These are phyloP conservation scores for Dipodascus geniculatus DNA, from an alignment of 805 yeast genomes.

Conservation along the genomic window DNA sequence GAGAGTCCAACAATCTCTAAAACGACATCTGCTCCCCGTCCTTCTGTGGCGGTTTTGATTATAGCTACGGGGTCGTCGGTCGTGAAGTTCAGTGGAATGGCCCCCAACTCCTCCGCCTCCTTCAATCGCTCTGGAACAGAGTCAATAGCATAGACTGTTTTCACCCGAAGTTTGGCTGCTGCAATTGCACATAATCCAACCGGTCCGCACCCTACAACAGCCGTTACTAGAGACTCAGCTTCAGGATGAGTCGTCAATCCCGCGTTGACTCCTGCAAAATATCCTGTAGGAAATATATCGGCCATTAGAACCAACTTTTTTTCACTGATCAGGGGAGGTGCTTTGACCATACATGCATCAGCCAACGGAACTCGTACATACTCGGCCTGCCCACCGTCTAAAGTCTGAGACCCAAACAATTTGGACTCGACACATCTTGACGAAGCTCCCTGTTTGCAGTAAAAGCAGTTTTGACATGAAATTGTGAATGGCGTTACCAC, in stretches of 20 bases:
- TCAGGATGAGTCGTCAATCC: constrained; percentile 25
- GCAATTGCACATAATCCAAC: constrained; percentile 44
- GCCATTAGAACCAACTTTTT: constrained; percentile 44
- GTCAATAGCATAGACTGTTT: constrained; percentile 37
- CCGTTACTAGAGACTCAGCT: constrained; percentile 29
- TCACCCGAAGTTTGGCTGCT: constrained; percentile 35
- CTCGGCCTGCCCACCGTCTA: constrained; percentile 56
- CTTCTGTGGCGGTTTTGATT: constrained; percentile 29
- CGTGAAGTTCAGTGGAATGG: constrained; percentile 35
- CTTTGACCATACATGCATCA: constrained; percentile 35
- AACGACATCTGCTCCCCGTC: constrained; percentile 47
- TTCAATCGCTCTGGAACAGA: constrained; percentile 36
- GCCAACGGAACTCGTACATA: constrained; percentile 50
- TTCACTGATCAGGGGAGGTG: constrained; percentile 32
- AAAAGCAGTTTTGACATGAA: constrained; percentile 51
- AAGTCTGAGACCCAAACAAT: constrained; percentile 45
- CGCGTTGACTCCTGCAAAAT: constrained; percentile 42
- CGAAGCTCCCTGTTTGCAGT: constrained; percentile 41
- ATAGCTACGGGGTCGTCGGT: constrained; percentile 29
- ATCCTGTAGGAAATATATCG: constrained; percentile 55
- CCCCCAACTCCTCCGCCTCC: constrained; percentile 38
- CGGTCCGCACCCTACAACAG: constrained; percentile 52
- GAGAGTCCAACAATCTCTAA: constrained; percentile 50
- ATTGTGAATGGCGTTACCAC: constrained; percentile 40
- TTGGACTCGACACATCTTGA: constrained; percentile 43